Evolutionary conservation across 176 grass and related monocot species (phyloP).

Genomic region (Ampelocalamus luodianensis): DNA sequence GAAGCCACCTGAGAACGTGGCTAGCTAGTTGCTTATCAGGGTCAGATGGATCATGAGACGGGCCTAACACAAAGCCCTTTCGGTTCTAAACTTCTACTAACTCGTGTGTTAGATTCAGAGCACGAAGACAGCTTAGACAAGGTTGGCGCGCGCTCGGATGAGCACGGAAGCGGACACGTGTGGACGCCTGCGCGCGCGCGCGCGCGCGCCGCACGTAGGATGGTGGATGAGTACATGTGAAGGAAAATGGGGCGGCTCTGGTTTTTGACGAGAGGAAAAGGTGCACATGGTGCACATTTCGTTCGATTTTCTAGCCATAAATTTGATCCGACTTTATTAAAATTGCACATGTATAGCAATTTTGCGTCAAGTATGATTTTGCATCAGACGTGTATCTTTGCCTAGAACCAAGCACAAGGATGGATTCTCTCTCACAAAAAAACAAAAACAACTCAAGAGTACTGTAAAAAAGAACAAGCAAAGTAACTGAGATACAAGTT

Average conservation of each 20-base stretch:
- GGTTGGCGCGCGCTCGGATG: neutral
- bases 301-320: neutral
- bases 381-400: neutral
- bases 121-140: neutral
- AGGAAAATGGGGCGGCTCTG: neutral
- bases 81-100: neutral
- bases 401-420: neutral
- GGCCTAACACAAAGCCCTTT: conserved; percentile 34
- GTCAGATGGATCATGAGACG: neutral
- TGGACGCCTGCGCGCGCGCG: neutral
- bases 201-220: neutral
- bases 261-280: neutral
- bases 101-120: neutral
- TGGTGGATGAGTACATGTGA: too few species aligned
- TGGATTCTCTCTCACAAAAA: neutral
- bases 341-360: neutral
- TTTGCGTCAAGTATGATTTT: neutral
- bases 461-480: neutral
- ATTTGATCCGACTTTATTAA: neutral
- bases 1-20: neutral
- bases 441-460: neutral
- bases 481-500: neutral
- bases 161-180: neutral
- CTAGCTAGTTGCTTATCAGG: neutral
- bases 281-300: neutral